These are phyloP conservation scores for Barnettozyma botsteinii DNA, from an alignment of 805 yeast genomes.

Conservation along the genomic window DNA sequence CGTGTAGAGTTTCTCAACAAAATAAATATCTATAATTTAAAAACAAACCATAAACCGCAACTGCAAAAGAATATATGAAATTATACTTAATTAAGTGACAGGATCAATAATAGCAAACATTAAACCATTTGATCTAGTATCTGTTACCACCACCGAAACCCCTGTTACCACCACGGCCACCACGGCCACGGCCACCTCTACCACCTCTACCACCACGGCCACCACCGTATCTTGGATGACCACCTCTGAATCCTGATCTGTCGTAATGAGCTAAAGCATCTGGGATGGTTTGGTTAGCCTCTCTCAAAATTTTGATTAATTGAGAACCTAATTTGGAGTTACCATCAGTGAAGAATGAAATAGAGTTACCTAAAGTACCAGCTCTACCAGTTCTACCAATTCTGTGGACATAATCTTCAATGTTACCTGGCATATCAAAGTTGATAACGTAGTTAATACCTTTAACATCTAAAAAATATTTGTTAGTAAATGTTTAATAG, in stretches of 20 bases:
- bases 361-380: conserved; percentile 92
- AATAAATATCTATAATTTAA: no score
- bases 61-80: no score
- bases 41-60: no score
- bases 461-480: conserved; percentile 70
- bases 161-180: conserved; percentile 13
- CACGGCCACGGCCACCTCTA: conserved; percentile 25
- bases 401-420: conserved; percentile 97
- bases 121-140: conserved; percentile 3
- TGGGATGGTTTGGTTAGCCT: conserved; percentile 90
- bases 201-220: conserved; percentile 34
- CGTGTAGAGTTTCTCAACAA: no score
- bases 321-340: conserved; percentile 88
- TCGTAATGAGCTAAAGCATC: conserved; percentile 72
- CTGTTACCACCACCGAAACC: conserved; percentile 19
- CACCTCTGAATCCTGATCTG: conserved; percentile 66
- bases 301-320: conserved; percentile 82
- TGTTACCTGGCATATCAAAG: conserved; percentile 96
- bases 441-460: conserved; percentile 92
- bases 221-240: conserved; percentile 41
- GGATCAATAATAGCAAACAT: no score
- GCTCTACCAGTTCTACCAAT: conserved; percentile 98
- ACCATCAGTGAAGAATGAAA: conserved; percentile 86
- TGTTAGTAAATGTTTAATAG: conserved; percentile 24
- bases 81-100: no score